Base-by-base conservation (phyloP, 306 rosid genomes). In the Fagus crenata region DNA sequence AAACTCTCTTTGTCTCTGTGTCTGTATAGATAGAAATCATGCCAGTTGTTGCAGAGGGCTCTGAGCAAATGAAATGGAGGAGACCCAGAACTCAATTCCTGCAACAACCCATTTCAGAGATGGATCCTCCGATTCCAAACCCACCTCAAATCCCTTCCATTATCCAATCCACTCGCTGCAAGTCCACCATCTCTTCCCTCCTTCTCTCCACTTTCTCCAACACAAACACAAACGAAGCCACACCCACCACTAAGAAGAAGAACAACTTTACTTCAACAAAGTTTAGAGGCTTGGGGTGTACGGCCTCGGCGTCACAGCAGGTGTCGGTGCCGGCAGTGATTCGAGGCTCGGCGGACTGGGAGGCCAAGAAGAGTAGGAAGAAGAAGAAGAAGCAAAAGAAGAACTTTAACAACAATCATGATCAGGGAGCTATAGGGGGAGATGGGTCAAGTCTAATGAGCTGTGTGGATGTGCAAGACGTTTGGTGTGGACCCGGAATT, bases 401-500 rank as follows among this genome's bases (percentile, higher is more conserved):
- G 73, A 77, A 53, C 55, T 28, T 41, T 11, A 80, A 53, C 32
- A 72, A 64, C n/a, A 80, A 22, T 22, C 28, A 22, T 22, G 28
- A 22, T 22, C 28, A 22, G 28, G 28, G 28, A 22, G 28, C 28
- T 69, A 80, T 68, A 28, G 85, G 81, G 75, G 90, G 64, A 74
- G 92, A 81, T 53, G 89, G 84, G 72, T 67, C 87, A 31, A 81
- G 75, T 65, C 49, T 78, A 55, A 76, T 73, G 12, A 75, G 85
- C 43, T 82, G 88, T 81, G 84, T 90, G 68, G 96, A 91, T 81
- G 87, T 87, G 85, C 93, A 88, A 61, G 99, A 95, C 85, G 99
- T 91, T 51, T 92, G 97, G 96, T 95, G 99, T 80, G 97, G 97
- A 17, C 98, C 98, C 4, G 97, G 97, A 79, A 88, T 90, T 83